A percentile compares a stretch with the other conserved stretches of the same genome.
Evolutionary conservation across 257 asterid species (phyloP).

Genomic region (Gentiana straminea): DNA sequence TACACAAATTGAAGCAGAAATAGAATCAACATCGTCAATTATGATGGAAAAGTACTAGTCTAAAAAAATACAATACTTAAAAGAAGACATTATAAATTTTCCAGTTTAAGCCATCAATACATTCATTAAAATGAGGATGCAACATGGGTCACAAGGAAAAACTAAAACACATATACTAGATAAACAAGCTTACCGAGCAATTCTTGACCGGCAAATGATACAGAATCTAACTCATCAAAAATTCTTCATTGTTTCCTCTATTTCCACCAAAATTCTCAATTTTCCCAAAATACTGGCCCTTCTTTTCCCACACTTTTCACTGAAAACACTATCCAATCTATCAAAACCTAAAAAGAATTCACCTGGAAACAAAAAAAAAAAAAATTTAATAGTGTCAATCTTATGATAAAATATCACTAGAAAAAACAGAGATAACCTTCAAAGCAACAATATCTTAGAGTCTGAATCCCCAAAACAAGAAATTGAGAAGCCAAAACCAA

Average conservation of each 20-base stretch:
- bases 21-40: too few relatives aligned
- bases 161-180: constrained; percentile 1
- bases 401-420: neutral
- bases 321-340: neutral
- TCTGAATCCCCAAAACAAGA: too few relatives aligned
- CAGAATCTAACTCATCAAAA: constrained; percentile 37
- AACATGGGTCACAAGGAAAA: neutral
- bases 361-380: neutral
- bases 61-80: too few relatives aligned
- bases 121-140: too few relatives aligned
- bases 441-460: too few relatives aligned
- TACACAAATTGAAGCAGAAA: too few relatives aligned
- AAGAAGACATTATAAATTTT: too few relatives aligned
- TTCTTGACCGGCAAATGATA: constrained; percentile 38
- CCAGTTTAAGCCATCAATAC: too few relatives aligned
- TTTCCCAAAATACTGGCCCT: constrained; percentile 50
- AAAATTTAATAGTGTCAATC: too few relatives aligned
- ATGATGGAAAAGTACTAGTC: too few relatives aligned
- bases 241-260: constrained; percentile 25
- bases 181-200: constrained; percentile 51
- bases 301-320: constrained; percentile 72
- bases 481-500: too few relatives aligned
- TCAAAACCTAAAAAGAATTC: neutral
- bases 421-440: too few relatives aligned
- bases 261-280: constrained; percentile 24